Evolutionary conservation across 2,329 filamentous ascomycete genomes (phyloP).

Genomic region (Pestalotiopsis sp.): DNA sequence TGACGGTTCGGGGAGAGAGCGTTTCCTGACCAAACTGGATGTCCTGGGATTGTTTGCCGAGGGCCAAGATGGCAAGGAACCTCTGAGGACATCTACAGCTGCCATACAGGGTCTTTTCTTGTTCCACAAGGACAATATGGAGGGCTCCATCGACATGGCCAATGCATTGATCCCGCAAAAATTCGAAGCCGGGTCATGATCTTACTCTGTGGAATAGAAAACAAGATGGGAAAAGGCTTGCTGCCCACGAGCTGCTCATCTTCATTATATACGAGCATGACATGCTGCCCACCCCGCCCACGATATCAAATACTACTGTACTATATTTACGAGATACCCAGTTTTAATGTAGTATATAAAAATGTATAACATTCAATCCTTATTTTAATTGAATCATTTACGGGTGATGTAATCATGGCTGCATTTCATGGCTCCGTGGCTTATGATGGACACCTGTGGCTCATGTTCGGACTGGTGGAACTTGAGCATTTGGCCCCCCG

Average conservation of each 20-base stretch:
- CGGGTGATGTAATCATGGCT: not conserved
- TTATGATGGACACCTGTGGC: not conserved
- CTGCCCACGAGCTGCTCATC: too few species aligned
- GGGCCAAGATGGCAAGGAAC: constrained; percentile 48
- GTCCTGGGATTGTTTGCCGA: constrained; percentile 71
- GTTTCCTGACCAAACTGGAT: constrained; percentile 73
- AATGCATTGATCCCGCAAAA: constrained; percentile 64
- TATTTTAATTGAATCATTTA: not conserved
- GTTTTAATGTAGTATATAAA: not conserved
- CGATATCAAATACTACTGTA: not conserved
- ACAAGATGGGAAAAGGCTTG: not conserved
- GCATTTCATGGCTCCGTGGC: not conserved
- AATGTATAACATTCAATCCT: not conserved
- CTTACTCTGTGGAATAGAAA: not conserved
- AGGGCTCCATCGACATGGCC: constrained; percentile 82
- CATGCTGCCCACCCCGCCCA: not conserved
- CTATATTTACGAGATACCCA: constrained; percentile 2
- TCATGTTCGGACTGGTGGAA: not conserved
- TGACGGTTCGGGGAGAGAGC: constrained; percentile 61
- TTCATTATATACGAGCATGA: not conserved
- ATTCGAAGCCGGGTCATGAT: constrained; percentile 47
- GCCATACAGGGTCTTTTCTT: constrained; percentile 93
- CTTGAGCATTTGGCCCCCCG: not conserved
- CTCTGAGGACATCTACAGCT: constrained; percentile 75
- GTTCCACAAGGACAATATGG: constrained; percentile 90